Evolutionary conservation across 1,284 basidiomycete species (phyloP).

Genomic region (Meira miltonrushii): DNA sequence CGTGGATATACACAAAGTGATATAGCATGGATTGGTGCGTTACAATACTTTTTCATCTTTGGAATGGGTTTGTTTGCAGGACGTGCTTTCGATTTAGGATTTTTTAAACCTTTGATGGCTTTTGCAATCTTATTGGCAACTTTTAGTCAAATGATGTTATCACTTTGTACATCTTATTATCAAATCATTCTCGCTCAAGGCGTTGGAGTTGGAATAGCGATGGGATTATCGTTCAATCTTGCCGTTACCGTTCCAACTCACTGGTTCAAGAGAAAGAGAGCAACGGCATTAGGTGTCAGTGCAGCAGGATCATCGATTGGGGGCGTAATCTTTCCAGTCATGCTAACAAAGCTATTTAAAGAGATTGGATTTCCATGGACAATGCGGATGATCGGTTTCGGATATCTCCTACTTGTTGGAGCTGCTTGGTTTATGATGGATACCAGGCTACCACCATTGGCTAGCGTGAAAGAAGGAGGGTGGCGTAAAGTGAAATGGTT

Average conservation of each 20-base stretch:
- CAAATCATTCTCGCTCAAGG: conserved; percentile 42
- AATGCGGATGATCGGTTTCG: conserved; percentile 11
- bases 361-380: conserved; percentile 32
- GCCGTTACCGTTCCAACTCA: conserved; percentile 10
- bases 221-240: conserved; percentile 23
- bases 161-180: conserved; percentile 34
- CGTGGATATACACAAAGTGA: conserved; percentile 2
- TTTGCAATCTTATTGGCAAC: conserved; percentile 8
- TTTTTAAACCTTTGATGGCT: conserved; percentile 9
- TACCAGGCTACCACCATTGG: conserved; percentile 10
- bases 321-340: conserved; percentile 39
- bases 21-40: conserved; percentile 15
- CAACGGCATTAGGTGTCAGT: conserved; percentile 22
- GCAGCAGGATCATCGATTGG: conserved; percentile 35
- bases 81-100: conserved; percentile 9
- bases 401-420: neutral
- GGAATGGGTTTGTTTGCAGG: conserved; percentile 9
- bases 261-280: conserved; percentile 11
- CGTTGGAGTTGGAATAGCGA: conserved; percentile 28
- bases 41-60: conserved; percentile 16
- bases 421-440: conserved; percentile 9
- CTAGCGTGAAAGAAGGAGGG: conserved; percentile 1
- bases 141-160: conserved; percentile 32
- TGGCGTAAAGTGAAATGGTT: conserved; percentile 16
- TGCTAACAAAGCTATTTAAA: conserved; percentile 24